These are phyloP conservation scores for Schizopora paradoxa DNA, from an alignment of 1,284 basidiomycete genomes.

Conservation along the genomic window DNA sequence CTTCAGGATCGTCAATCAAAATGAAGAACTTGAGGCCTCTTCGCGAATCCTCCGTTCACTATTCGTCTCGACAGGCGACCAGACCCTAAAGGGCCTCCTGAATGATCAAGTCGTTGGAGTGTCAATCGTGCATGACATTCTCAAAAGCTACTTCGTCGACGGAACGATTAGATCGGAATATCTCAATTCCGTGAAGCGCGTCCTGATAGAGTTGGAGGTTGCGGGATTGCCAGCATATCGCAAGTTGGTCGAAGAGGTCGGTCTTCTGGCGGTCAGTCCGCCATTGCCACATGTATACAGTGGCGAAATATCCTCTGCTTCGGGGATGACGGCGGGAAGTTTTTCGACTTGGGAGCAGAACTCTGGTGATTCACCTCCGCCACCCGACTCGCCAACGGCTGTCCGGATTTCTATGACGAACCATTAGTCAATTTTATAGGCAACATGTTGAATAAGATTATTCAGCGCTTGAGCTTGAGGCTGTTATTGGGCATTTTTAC, in stretches of 20 bases:
- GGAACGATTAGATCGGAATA: constrained; percentile 62
- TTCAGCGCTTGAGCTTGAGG: too few species aligned
- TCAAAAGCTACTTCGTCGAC: constrained; percentile 81
- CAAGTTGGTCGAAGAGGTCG: constrained; percentile 89
- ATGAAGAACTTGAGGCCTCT: constrained; percentile 81
- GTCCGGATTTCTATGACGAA: too few species aligned
- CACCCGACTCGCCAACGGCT: constrained; percentile 58
- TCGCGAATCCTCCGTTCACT: constrained; percentile 77
- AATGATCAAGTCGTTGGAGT: constrained; percentile 96
- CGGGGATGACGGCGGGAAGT: constrained; percentile 61
- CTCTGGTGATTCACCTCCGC: constrained; percentile 67
- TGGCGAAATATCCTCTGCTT: constrained; percentile 53
- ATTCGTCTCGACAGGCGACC: constrained; percentile 81
- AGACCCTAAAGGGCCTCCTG: constrained; percentile 88
- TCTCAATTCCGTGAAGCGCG: constrained; percentile 83
- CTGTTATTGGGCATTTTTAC: too few species aligned
- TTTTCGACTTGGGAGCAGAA: constrained; percentile 48
- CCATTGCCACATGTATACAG: constrained; percentile 77
- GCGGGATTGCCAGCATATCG: constrained; percentile 49
- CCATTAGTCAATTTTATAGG: too few species aligned
- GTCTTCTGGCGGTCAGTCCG: constrained; percentile 82
- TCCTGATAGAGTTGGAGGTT: constrained; percentile 45
- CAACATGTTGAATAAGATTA: too few species aligned
- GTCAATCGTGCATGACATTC: constrained; percentile 88
- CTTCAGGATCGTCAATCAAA: constrained; percentile 88